Percentiles rank a stretch among this genome's conserved stretches.
Evolutionary conservation across 305 asterid genomes (phyloP).

Genomic region (Rubia peregrina): DNA sequence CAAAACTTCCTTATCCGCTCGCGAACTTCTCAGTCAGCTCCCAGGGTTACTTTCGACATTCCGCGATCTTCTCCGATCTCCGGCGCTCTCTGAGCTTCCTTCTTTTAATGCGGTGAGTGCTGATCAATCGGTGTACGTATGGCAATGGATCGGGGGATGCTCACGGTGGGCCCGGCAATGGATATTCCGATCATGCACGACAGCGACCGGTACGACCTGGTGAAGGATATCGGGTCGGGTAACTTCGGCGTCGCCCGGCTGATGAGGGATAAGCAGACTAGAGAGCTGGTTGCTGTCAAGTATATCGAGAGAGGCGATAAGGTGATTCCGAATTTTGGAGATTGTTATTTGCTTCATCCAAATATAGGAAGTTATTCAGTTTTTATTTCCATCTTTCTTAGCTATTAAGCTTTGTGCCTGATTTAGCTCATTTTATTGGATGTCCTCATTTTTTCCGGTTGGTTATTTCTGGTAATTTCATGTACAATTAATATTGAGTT

Average conservation of each 20-base stretch:
- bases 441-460: neutral
- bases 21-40: neutral
- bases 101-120: neutral
- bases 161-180: constrained; percentile 31
- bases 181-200: constrained; percentile 73
- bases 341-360: neutral
- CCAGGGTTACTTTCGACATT: constrained; percentile 1
- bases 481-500: neutral
- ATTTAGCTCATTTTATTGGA: constrained; percentile 4
- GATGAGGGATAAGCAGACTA: constrained; percentile 79
- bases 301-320: constrained; percentile 83
- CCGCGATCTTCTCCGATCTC: constrained; percentile 8
- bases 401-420: neutral
- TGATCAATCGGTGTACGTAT: neutral
- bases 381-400: neutral
- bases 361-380: neutral
- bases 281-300: constrained; percentile 76
- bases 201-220: constrained; percentile 77
- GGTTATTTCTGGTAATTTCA: constrained; percentile 1
- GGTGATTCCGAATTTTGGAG: constrained; percentile 26
- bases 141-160: constrained; percentile 35
- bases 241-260: constrained; percentile 80
- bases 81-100: neutral
- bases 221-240: constrained; percentile 77
- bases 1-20: constrained; percentile 6